phyloP scores from a whole-genome alignment of 2,329 filamentous ascomycete genomes.

The Huntiella abstrusa region DNA sequence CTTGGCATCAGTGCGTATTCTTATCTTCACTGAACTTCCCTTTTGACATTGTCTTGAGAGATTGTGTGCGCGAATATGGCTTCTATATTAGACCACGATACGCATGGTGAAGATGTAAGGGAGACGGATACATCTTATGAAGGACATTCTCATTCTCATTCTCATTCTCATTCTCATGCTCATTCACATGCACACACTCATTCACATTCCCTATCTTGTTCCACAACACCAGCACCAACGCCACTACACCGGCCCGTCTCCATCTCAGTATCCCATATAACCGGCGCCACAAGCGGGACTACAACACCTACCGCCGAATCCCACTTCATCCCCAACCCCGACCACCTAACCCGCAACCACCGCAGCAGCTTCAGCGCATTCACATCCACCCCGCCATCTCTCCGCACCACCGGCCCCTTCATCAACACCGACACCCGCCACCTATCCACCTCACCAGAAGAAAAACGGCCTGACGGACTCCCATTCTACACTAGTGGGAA shows the following conservation, averaged over 20 bases:
- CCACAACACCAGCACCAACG: slow-evolving; percentile 2
- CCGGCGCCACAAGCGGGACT: not conserved
- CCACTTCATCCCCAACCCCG: not conserved
- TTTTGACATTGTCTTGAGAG: too few species aligned
- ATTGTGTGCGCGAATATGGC: too few species aligned
- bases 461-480: not conserved
- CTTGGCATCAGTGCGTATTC: too few species aligned
- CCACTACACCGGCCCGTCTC: slow-evolving; percentile 2
- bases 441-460: not conserved
- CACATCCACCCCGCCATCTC: not conserved
- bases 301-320: not conserved
- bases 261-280: slow-evolving; percentile 1
- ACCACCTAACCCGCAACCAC: not conserved
- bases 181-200: slow-evolving; percentile 2
- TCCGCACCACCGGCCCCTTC: not conserved
- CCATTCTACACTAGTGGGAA: not conserved
- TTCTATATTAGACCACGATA: slow-evolving; percentile 6
- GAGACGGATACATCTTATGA: slow-evolving; percentile 13
- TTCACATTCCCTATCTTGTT: not conserved
- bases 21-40: too few species aligned
- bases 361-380: not conserved
- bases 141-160: slow-evolving; percentile 18
- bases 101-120: slow-evolving; percentile 4
- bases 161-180: slow-evolving; percentile 19
- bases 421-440: not conserved